Conservation (phyloP, 139 green algal species). For the Auxenochlorella protothecoides region DNA sequence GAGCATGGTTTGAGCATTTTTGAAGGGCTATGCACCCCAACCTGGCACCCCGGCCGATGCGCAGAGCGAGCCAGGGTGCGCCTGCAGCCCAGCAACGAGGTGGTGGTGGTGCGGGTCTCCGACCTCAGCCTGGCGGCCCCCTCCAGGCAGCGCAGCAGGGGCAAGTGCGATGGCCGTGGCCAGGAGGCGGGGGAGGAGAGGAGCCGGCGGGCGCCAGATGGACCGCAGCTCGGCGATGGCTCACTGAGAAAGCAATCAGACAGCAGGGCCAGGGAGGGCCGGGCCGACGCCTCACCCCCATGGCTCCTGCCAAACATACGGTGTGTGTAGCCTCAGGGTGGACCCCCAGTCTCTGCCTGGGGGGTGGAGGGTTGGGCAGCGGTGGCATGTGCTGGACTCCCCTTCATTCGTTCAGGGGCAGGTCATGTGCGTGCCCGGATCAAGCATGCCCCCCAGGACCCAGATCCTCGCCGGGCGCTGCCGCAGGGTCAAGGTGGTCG, state of each 20-base stretch:
- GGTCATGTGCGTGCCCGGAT: too few relatives aligned
- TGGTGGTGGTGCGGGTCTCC: constrained; percentile 29
- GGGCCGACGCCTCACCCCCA: neutral
- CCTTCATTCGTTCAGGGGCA: too few relatives aligned
- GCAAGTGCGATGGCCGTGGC: neutral
- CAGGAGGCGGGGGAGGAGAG: constrained; percentile 5
- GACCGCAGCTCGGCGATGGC: constrained; percentile 1
- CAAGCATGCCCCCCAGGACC: neutral
- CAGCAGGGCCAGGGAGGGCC: constrained; percentile 6
- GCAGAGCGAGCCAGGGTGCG: constrained; percentile 33
- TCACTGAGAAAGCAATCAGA: neutral
- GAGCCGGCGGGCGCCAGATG: neutral
- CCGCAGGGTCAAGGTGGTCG: constrained; percentile 41
- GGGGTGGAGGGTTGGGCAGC: too few relatives aligned
- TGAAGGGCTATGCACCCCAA: too few relatives aligned
- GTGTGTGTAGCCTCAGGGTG: neutral
- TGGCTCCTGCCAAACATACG: constrained; percentile 53
- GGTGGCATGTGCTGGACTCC: too few relatives aligned
- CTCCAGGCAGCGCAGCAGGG: neutral
- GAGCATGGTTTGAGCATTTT: too few relatives aligned
- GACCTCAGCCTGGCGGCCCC: constrained; percentile 9
- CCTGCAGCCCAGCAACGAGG: constrained; percentile 34
- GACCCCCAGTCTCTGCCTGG: too few relatives aligned
- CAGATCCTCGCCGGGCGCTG: neutral
- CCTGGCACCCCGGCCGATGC: too few relatives aligned